A percentile compares a stretch with the other conserved stretches of the same genome.
These are phyloP conservation scores for Paramecium primaurelia DNA, from an alignment of 73 alveolate species.

Conservation along the genomic window DNA sequence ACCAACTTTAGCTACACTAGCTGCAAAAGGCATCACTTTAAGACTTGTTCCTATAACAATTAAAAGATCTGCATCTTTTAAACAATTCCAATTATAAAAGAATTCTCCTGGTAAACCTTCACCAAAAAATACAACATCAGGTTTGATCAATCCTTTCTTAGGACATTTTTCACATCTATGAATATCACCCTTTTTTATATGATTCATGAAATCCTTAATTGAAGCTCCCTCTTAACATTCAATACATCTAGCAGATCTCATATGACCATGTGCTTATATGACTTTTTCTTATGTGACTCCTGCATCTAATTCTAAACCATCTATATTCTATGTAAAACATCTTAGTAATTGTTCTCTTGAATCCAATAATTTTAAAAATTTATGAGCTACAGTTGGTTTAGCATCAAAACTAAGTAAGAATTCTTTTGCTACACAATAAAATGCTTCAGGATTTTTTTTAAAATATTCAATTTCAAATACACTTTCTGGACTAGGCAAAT, in stretches of 20 bases:
- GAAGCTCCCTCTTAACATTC: slow-evolving; percentile 41
- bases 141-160: slow-evolving; percentile 65
- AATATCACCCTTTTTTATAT: slow-evolving; percentile 44
- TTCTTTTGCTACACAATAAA: slow-evolving; percentile 71
- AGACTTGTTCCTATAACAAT: slow-evolving; percentile 75
- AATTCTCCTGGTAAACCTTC: slow-evolving; percentile 67
- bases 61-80: slow-evolving; percentile 62
- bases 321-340: slow-evolving; percentile 82
- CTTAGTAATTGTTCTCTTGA: slow-evolving; percentile 62
- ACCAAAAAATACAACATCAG: slow-evolving; percentile 79
- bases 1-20: background rate
- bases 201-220: slow-evolving; percentile 49
- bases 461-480: slow-evolving; percentile 77
- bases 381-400: slow-evolving; percentile 66
- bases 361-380: slow-evolving; percentile 41
- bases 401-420: slow-evolving; percentile 51
- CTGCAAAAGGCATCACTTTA: slow-evolving; percentile 69
- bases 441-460: slow-evolving; percentile 73
- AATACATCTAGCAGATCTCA: slow-evolving; percentile 57
- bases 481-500: slow-evolving; percentile 72
- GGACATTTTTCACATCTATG: slow-evolving; percentile 21
- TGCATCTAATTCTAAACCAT: slow-evolving; percentile 76
- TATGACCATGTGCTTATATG: slow-evolving; percentile 81
- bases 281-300: slow-evolving; percentile 71
- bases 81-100: background rate